Base-by-base conservation (phyloP, 2,329 filamentous ascomycete genomes). In the Penicillium crustosum region DNA sequence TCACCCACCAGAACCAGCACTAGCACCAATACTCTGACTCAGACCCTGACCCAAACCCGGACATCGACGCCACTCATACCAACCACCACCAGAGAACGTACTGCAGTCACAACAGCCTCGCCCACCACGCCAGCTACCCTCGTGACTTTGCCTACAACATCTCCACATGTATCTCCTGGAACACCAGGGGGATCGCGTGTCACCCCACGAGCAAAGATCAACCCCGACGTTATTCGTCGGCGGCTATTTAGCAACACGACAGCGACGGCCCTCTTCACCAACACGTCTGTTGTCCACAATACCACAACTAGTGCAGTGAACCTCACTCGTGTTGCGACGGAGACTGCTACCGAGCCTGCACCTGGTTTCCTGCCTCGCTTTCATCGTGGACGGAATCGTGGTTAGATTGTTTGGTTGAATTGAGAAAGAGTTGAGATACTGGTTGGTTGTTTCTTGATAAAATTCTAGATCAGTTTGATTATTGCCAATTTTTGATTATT, bases 321-420 rank as follows among this genome's bases (percentile, higher is more conserved):
- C 15, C 3, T 47, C 19, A 56, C 47, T 17, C 47, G 31, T 19
- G 7, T 43, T 33, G 29, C 21, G 21, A 42, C 49, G 23, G 17
- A 53, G 42, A 41, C 42, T 21, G 31, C 27, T 6, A 53, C 55
- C 10, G 55, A 57, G 35, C 35, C 49, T 42, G 49, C 23, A 7
- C 35, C 55, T 13, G 42, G 23, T 19, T 57, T 57, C 36, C 8
- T 53, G 29, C 55, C 55, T 25, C 55, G 55, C 7, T 57, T 57
- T 31, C 21, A 43, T 35, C 55, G 55, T 48, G 55, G 29, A 35
- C 42, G 55, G 19, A 38, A 27, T 38, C 49, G 42, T 19, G 55
- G 6, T 57, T 57, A 47, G 36, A 21, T 35, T 41, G 29, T 15
- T 39, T 53, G 44, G 44, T 6, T 35, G 21, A 27, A n/a, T 15